phyloP scores from a whole-genome alignment of 192 early-diverging fungal species.

The Powellomyces hirtus region DNA sequence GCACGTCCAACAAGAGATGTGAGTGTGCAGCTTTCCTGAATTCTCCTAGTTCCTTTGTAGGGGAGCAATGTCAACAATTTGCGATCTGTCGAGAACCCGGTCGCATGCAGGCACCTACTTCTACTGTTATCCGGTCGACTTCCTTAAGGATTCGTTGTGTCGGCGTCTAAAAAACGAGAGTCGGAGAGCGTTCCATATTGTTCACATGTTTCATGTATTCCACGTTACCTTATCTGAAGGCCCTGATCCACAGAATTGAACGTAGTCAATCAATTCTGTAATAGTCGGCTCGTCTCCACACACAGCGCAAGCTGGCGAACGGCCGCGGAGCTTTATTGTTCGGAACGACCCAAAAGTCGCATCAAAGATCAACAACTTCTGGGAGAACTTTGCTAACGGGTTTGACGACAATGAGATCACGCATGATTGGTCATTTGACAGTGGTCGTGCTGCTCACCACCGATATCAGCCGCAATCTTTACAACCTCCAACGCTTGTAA shows the following conservation, averaged over 20 bases:
- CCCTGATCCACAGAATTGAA: constrained; percentile 81
- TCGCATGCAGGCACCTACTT: no score
- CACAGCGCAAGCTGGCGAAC: constrained; percentile 71
- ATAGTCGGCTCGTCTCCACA: constrained; percentile 85
- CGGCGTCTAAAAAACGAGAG: no score
- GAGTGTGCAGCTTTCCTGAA: constrained; percentile 29
- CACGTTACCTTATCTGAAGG: constrained; percentile 79
- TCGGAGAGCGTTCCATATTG: no score
- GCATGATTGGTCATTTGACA: background rate
- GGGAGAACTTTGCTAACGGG: constrained; percentile 30
- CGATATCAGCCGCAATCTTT: constrained; percentile 74
- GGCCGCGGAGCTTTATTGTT: constrained; percentile 72
- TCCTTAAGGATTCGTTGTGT: no score
- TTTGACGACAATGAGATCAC: background rate
- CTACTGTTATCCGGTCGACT: no score
- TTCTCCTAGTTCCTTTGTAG: no score
- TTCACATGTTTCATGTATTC: no score
- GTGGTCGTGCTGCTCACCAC: constrained; percentile 20
- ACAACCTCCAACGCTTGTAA: constrained; percentile 91
- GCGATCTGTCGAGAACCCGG: no score
- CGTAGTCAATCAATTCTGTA: constrained; percentile 84
- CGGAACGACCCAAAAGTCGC: constrained; percentile 73
- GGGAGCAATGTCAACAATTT: no score
- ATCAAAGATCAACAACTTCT: constrained; percentile 78
- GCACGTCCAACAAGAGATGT: constrained; percentile 86